These are phyloP conservation scores for Nitzschia putrida DNA, from an alignment of 108 stramenopile species.

Conservation along the genomic window DNA sequence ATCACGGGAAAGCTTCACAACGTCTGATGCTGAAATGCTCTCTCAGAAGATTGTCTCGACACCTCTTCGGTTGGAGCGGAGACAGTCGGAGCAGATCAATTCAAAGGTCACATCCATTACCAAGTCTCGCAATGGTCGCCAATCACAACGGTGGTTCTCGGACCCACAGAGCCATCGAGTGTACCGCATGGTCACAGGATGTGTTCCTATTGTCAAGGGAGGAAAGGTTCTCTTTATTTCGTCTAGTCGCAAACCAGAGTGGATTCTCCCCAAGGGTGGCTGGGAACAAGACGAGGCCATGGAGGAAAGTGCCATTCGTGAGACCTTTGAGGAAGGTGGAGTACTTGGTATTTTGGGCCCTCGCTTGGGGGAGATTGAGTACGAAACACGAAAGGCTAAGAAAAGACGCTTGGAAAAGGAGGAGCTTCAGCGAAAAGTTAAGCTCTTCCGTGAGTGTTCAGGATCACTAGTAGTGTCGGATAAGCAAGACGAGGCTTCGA, in stretches of 20 bases:
- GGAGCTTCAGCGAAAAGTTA: conserved; percentile 30
- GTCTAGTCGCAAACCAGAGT: conserved; percentile 76
- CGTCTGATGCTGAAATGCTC: conserved; percentile 4
- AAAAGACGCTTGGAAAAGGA: conserved; percentile 57
- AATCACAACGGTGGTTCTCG: conserved; percentile 64
- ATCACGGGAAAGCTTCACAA: conserved; percentile 36
- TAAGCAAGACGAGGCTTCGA: not conserved
- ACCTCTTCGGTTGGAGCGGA: conserved; percentile 26
- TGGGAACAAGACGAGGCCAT: conserved; percentile 92
- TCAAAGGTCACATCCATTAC: conserved; percentile 55
- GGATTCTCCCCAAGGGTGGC: conserved; percentile 95
- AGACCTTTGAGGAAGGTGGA: conserved; percentile 91
- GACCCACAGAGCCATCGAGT: conserved; percentile 35
- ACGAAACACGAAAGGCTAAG: conserved; percentile 81
- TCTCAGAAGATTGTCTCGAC: conserved; percentile 12
- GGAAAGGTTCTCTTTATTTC: conserved; percentile 79
- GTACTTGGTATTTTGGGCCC: conserved; percentile 75
- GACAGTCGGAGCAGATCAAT: conserved; percentile 42
- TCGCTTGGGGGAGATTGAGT: conserved; percentile 65
- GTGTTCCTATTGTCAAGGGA: conserved; percentile 69
- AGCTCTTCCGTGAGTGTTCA: not conserved
- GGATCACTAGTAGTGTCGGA: not conserved
- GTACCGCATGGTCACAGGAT: conserved; percentile 69
- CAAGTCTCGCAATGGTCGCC: conserved; percentile 69
- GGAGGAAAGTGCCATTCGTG: conserved; percentile 85